Conservation (phyloP, 106 monocot genomes). For the Dioscorea alata region DNA sequence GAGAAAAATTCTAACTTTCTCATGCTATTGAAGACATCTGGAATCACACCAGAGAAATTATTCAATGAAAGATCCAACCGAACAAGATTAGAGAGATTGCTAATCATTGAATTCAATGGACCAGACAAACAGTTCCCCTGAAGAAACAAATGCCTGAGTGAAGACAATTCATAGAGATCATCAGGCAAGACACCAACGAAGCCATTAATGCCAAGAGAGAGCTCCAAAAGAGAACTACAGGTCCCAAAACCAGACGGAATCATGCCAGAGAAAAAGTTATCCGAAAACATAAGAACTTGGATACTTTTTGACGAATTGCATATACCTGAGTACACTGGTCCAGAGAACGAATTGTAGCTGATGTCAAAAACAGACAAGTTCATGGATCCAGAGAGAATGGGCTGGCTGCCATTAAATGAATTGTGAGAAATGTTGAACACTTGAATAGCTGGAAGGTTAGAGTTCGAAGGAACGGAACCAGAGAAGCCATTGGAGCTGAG, state of each 20-base stretch:
- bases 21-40: slow-evolving; percentile 50
- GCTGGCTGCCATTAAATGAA: slow-evolving; percentile 48
- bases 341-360: slow-evolving; percentile 45
- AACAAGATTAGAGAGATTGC: slow-evolving; percentile 63
- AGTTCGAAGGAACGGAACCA: slow-evolving; percentile 24
- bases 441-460: slow-evolving; percentile 38
- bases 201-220: slow-evolving; percentile 39
- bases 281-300: slow-evolving; percentile 39
- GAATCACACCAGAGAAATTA: slow-evolving; percentile 54
- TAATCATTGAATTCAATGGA: slow-evolving; percentile 20
- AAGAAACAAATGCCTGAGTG: slow-evolving; percentile 32
- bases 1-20: slow-evolving; percentile 33
- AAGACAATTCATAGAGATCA: slow-evolving; percentile 53
- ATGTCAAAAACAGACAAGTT: slow-evolving; percentile 40
- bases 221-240: slow-evolving; percentile 55
- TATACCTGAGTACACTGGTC: slow-evolving; percentile 36
- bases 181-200: slow-evolving; percentile 55
- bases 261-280: slow-evolving; percentile 39
- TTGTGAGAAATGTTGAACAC: slow-evolving; percentile 70
- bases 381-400: slow-evolving; percentile 34
- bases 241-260: slow-evolving; percentile 73
- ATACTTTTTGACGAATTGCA: slow-evolving; percentile 41
- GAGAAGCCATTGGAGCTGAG: slow-evolving; percentile 59
- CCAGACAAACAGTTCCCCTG: slow-evolving; percentile 42
- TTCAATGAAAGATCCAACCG: slow-evolving; percentile 66